These are phyloP conservation scores for Durusdinium trenchii DNA, from an alignment of 73 alveolate genomes.

Conservation along the genomic window DNA sequence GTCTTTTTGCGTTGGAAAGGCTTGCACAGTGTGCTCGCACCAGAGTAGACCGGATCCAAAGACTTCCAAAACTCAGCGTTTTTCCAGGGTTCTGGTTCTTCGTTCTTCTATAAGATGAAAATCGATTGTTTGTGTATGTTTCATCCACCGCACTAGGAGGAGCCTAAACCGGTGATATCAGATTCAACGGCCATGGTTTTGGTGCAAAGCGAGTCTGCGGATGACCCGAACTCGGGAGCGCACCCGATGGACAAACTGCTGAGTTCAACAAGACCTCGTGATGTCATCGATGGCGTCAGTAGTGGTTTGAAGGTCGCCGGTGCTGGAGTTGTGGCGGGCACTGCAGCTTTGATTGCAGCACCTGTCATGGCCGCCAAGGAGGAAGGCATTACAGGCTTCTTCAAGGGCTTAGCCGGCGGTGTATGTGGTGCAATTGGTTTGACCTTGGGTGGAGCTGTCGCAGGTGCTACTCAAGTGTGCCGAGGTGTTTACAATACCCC, in stretches of 20 bases:
- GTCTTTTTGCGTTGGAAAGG: too few relatives aligned
- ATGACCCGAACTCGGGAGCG: background rate
- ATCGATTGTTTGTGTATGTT: too few relatives aligned
- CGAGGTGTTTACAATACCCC: constrained; percentile 86
- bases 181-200: constrained; percentile 45
- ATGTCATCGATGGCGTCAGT: constrained; percentile 69
- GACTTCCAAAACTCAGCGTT: too few relatives aligned
- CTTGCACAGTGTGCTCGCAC: too few relatives aligned
- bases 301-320: constrained; percentile 86
- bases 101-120: too few relatives aligned
- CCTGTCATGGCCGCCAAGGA: constrained; percentile 79
- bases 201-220: background rate
- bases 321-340: constrained; percentile 75
- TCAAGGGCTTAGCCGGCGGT: constrained; percentile 79
- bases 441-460: constrained; percentile 76
- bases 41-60: too few relatives aligned
- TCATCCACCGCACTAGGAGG: background rate
- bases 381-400: constrained; percentile 85
- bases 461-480: constrained; percentile 73
- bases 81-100: background rate
- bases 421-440: constrained; percentile 66
- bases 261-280: constrained; percentile 79
- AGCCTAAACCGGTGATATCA: background rate
- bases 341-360: constrained; percentile 80
- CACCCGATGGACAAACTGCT: constrained; percentile 15